These are phyloP conservation scores for Penicillium expansum DNA, from an alignment of 2,329 filamentous ascomycete species.

Conservation along the genomic window DNA sequence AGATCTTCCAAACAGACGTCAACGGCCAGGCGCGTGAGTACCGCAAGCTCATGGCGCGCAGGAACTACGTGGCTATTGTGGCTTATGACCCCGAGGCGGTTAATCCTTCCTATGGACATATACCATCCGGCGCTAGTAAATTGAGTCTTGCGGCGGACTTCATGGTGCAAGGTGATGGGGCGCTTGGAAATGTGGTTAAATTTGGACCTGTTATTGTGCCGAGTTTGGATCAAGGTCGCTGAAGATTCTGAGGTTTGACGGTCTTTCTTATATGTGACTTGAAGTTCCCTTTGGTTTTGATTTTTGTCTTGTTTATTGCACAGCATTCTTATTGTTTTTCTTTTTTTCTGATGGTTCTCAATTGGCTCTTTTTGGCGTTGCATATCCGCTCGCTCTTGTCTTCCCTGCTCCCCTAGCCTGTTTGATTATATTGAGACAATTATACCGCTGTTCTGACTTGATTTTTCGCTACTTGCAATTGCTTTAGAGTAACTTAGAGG, in stretches of 20 bases:
- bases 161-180: conserved; percentile 88
- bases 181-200: conserved; percentile 80
- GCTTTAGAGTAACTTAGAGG: background rate
- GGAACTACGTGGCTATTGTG: conserved; percentile 92
- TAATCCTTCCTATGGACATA: conserved; percentile 44
- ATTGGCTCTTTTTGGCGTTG: conserved; percentile 2
- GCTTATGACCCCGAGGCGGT: conserved; percentile 86
- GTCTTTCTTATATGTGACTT: background rate
- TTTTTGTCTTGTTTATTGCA: background rate
- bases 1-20: conserved; percentile 94
- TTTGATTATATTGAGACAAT: background rate
- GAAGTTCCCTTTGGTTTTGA: background rate
- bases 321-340: conserved; percentile 5
- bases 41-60: conserved; percentile 86
- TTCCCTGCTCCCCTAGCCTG: background rate
- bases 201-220: conserved; percentile 96
- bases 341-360: conserved; percentile 3
- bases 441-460: background rate
- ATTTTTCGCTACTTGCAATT: background rate
- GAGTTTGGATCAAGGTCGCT: conserved; percentile 72
- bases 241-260: background rate
- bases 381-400: background rate
- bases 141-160: conserved; percentile 92
- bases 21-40: conserved; percentile 78
- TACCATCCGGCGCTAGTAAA: conserved; percentile 44